Evolutionary conservation across 257 asterid genomes (phyloP).

Genomic region (Primulina eburnea): DNA sequence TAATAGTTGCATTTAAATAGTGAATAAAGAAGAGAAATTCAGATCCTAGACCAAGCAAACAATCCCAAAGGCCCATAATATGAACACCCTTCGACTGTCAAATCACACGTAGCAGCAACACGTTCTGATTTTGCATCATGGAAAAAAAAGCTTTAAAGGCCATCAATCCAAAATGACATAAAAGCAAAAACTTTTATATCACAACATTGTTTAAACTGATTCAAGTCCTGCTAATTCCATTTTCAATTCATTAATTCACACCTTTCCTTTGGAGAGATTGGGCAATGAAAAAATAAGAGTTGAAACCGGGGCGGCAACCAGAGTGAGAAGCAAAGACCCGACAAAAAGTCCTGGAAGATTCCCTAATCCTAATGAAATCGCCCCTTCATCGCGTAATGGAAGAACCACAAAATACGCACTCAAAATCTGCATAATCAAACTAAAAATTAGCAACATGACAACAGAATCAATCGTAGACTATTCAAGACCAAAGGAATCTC

Average conservation of each 20-base stretch:
- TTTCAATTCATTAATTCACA: slow-evolving; percentile 23
- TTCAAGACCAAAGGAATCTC: slow-evolving; percentile 19
- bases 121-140: too few relatives aligned
- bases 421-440: slow-evolving; percentile 55
- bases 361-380: slow-evolving; percentile 86
- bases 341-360: slow-evolving; percentile 75
- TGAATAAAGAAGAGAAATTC: too few relatives aligned
- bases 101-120: too few relatives aligned
- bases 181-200: not conserved
- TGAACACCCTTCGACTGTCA: too few relatives aligned
- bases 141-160: not conserved
- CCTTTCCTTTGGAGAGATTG: slow-evolving; percentile 90
- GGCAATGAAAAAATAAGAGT: slow-evolving; percentile 85
- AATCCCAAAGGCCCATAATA: not conserved
- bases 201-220: slow-evolving; percentile 2
- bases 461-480: too few relatives aligned
- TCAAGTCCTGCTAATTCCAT: not conserved
- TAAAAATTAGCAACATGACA: not conserved
- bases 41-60: too few relatives aligned
- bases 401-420: slow-evolving; percentile 96
- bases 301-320: slow-evolving; percentile 90
- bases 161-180: not conserved
- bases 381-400: slow-evolving; percentile 98
- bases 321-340: slow-evolving; percentile 83
- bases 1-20: too few relatives aligned